phyloP scores from a whole-genome alignment of 768 basidiomycete species.

The Hysterangium stoloniferum region DNA sequence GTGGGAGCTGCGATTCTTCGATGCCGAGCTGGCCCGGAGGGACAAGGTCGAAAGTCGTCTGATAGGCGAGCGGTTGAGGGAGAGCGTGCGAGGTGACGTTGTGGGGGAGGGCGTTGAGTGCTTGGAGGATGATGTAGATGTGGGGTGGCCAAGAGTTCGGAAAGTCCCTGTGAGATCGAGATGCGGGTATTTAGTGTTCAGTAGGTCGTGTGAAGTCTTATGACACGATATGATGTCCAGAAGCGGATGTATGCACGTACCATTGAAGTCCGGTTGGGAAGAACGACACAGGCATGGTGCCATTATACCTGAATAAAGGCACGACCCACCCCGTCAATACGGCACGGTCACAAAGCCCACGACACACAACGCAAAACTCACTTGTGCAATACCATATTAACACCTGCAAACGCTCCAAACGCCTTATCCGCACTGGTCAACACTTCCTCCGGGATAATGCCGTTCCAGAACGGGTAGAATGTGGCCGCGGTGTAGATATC shows the following conservation, averaged over 20 bases:
- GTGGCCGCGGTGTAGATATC: constrained; percentile 63
- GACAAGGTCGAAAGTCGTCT: constrained; percentile 60
- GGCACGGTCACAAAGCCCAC: neutral
- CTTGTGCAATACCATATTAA: constrained; percentile 69
- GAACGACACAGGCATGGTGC: constrained; percentile 77
- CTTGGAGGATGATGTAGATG: constrained; percentile 72
- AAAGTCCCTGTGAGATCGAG: constrained; percentile 60
- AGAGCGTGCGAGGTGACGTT: constrained; percentile 55
- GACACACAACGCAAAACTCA: neutral
- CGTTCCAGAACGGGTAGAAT: constrained; percentile 83
- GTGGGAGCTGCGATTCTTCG: constrained; percentile 59
- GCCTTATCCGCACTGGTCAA: constrained; percentile 48
- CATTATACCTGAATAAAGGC: constrained; percentile 56
- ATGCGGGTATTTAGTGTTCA: constrained; percentile 86
- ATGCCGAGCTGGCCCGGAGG: constrained; percentile 79
- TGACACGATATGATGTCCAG: neutral
- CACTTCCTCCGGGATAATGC: constrained; percentile 72
- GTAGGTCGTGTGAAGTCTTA: constrained; percentile 52
- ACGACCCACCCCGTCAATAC: neutral
- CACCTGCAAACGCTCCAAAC: constrained; percentile 62
- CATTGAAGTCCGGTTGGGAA: constrained; percentile 76
- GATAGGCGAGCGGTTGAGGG: constrained; percentile 40
- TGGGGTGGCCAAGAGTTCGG: constrained; percentile 90
- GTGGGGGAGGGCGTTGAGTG: constrained; percentile 64
- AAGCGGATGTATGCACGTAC: constrained; percentile 29